These are phyloP conservation scores for Nannizziopsis barbatae DNA, from an alignment of 2,329 filamentous ascomycete species.

Conservation along the genomic window DNA sequence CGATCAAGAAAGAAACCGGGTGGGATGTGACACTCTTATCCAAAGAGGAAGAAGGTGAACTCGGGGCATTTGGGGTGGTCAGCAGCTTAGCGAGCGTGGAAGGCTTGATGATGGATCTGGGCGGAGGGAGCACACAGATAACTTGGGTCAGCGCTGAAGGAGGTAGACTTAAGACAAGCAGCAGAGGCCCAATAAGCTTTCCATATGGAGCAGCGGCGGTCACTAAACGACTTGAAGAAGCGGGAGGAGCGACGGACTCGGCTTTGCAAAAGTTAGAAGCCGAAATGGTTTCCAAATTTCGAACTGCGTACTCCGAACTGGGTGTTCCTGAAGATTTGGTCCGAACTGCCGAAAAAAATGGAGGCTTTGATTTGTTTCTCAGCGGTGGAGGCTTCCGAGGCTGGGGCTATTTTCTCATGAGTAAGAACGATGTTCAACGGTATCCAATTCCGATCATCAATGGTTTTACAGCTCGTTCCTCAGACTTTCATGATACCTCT, in stretches of 20 bases:
- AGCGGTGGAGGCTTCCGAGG: constrained; percentile 84
- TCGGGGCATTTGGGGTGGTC: constrained; percentile 73
- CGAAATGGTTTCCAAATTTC: constrained; percentile 49
- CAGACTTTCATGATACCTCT: constrained; percentile 48
- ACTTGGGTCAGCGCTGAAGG: constrained; percentile 51
- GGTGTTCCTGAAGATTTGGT: constrained; percentile 45
- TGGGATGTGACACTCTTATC: constrained; percentile 61
- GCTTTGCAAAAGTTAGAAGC: constrained; percentile 41
- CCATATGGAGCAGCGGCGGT: constrained; percentile 61
- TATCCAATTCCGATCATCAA: constrained; percentile 80
- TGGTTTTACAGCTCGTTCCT: constrained; percentile 53
- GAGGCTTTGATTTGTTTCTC: constrained; percentile 62
- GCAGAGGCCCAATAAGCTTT: constrained; percentile 51
- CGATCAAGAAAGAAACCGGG: constrained; percentile 53
- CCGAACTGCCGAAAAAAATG: constrained; percentile 33
- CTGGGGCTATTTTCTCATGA: constrained; percentile 83
- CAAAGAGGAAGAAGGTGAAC: constrained; percentile 68
- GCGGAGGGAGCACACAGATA: constrained; percentile 62
- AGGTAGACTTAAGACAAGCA: constrained; percentile 42
- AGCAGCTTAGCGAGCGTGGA: constrained; percentile 60
- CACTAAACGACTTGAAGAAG: constrained; percentile 42
- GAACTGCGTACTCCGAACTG: constrained; percentile 47
- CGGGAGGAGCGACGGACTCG: constrained; percentile 29
- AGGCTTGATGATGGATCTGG: constrained; percentile 76
- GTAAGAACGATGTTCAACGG: constrained; percentile 57